phyloP scores from a whole-genome alignment of 2,329 filamentous ascomycete species.

The Elsinoe australis region DNA sequence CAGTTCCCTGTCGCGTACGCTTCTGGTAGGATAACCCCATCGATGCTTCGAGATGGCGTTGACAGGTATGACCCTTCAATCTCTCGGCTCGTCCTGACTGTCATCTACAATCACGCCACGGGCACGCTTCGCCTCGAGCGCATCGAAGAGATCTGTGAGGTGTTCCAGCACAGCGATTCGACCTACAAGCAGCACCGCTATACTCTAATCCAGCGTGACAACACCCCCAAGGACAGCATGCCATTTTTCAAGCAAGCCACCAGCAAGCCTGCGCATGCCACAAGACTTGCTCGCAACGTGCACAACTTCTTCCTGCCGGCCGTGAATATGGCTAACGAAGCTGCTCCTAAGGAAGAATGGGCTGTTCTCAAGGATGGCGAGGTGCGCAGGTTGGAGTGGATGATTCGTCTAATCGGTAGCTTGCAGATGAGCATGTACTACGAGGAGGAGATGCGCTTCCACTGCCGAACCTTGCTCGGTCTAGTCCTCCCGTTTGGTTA shows the following conservation, averaged over 20 bases:
- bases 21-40: neutral
- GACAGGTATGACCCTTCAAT: neutral
- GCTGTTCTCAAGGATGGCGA: neutral
- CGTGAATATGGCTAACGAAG: neutral
- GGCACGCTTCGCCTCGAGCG: neutral
- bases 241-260: neutral
- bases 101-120: conserved; percentile 2
- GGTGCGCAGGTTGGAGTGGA: conserved; percentile 5
- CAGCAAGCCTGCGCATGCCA: neutral
- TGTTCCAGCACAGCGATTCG: neutral
- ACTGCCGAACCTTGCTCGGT: neutral
- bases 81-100: conserved; percentile 5
- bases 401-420: neutral
- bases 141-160: conserved; percentile 4
- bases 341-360: neutral
- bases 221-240: neutral
- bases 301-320: neutral
- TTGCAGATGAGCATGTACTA: conserved; percentile 1
- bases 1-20: neutral
- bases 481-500: neutral
- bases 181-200: conserved; percentile 2
- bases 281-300: neutral
- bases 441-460: neutral
- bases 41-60: neutral
- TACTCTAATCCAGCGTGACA: neutral